A percentile compares a stretch with the other conserved stretches of the same genome.
These are phyloP conservation scores for Trametes sanguinea DNA, from an alignment of 768 basidiomycete genomes.

Conservation along the genomic window DNA sequence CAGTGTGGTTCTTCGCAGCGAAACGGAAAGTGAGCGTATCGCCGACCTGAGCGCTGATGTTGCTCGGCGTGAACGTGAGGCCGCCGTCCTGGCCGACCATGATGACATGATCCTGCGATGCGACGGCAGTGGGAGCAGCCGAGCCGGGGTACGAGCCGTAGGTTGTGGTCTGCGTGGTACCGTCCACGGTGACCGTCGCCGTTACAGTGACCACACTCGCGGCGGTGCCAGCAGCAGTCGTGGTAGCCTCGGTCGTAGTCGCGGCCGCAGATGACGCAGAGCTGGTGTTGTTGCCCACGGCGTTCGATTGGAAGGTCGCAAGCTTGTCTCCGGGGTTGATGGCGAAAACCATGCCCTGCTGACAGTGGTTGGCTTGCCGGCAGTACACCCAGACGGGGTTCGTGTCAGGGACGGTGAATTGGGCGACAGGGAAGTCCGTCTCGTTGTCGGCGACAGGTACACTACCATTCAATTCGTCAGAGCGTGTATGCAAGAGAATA, in stretches of 20 bases:
- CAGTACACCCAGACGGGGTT: constrained; percentile 64
- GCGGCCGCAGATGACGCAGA: constrained; percentile 15
- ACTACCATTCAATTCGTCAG: constrained; percentile 30
- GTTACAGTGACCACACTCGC: constrained; percentile 38
- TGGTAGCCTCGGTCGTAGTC: constrained; percentile 2
- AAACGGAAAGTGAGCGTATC: constrained; percentile 46
- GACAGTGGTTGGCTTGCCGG: constrained; percentile 56
- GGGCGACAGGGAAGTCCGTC: constrained; percentile 48
- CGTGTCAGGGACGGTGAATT: constrained; percentile 42
- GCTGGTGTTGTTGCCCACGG: constrained; percentile 37
- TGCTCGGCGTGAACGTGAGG: constrained; percentile 35
- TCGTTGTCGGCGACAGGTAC: constrained; percentile 47
- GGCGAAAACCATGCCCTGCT: constrained; percentile 66
- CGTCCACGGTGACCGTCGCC: constrained; percentile 41
- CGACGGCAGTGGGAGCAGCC: constrained; percentile 36
- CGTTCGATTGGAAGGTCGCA: constrained; percentile 55
- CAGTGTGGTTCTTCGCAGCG: constrained; percentile 42
- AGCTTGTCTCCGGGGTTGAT: constrained; percentile 61
- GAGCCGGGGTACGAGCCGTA: constrained; percentile 39
- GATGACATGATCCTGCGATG: constrained; percentile 35
- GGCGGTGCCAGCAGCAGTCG: constrained; percentile 32
- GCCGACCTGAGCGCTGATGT: constrained; percentile 38
- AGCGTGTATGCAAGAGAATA: constrained; percentile 25
- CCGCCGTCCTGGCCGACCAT: constrained; percentile 32
- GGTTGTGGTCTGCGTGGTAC: constrained; percentile 34